Evolutionary conservation across 768 basidiomycete species (phyloP), one percentile per base, ranked within the genome.

Genomic region (Amanita molliuscula): DNA sequence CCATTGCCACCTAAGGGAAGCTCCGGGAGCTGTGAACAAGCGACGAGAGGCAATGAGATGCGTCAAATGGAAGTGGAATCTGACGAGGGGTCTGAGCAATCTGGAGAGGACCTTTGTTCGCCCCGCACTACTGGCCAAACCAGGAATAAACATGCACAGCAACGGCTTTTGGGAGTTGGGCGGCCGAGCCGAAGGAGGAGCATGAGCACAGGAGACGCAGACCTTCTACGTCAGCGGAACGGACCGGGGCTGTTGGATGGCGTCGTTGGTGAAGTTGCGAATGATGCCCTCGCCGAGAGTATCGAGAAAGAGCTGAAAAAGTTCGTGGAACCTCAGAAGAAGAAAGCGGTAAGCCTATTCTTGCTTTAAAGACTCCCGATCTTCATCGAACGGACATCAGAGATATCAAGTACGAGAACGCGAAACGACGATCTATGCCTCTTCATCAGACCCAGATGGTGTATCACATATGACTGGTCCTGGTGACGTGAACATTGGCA

Each of bases 371-470:
- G 45, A 20, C 21, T 49, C 29, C 48, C 8, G 15, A 20, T 28
- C 16, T 43, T 47, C 46, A 13, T 31, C 13, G 31, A 44, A 43
- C 16, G 66, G 6, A 23, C 13, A 23, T 61, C 68, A 88, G 74
- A 84, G 78, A 61, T 98, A 98, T 62, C 83, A 81, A 28, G 73
- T 98, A 40, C 80, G 84, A 23, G 84, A 94, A 63, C 84, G 76
- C 29, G 78, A 81, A 56, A 73, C 70, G 16, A 84, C 79, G 13
- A 89, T 95, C 33, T 88, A 88, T 57, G 91, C 92, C 7, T 81
- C 82, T 18, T 81, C 88, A 5, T 80, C 84, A 7, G 86, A 84
- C 25, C 49, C 49, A 16, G 85, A 90, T 59, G 78, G 78, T 53
- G 72, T 91, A 40, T 75, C 81, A 4, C 88, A 90, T 61, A 71